Conservation (phyloP, 2,329 filamentous ascomycete genomes). For the Thelonectria olida region DNA sequence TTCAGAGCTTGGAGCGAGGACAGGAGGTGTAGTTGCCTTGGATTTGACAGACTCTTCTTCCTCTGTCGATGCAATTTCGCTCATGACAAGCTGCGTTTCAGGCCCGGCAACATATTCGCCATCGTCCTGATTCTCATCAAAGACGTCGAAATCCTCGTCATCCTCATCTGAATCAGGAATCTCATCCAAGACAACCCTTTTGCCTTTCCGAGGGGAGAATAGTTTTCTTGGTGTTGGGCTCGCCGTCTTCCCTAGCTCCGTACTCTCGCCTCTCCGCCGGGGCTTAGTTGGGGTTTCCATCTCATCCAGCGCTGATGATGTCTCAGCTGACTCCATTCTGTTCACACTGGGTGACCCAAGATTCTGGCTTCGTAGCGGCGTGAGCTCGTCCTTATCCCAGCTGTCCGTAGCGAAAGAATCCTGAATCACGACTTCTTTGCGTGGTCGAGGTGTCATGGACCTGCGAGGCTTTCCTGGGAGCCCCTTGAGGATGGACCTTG, state of each 20-base stretch:
- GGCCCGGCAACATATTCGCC: constrained; percentile 40
- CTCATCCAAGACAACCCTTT: constrained; percentile 48
- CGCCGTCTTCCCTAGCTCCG: constrained; percentile 29
- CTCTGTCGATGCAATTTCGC: constrained; percentile 43
- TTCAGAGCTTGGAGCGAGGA: constrained; percentile 20
- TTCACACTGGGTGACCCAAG: constrained; percentile 24
- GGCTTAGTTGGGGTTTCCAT: constrained; percentile 38
- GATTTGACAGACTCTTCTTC: constrained; percentile 22
- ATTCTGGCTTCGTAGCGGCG: constrained; percentile 30
- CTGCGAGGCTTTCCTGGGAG: constrained; percentile 34
- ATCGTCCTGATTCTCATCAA: constrained; percentile 23
- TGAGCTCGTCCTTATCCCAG: constrained; percentile 37
- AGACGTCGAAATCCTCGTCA: constrained; percentile 38
- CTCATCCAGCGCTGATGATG: constrained; percentile 34
- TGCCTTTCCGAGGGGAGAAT: constrained; percentile 29
- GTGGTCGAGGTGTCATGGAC: constrained; percentile 24
- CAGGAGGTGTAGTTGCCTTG: constrained; percentile 18
- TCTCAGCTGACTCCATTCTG: constrained; percentile 15
- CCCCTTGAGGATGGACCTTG: constrained; percentile 33
- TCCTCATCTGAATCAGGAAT: constrained; percentile 63
- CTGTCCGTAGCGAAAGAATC: constrained; percentile 56
- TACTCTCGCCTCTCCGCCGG: constrained; percentile 26
- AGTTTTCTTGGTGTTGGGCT: constrained; percentile 34
- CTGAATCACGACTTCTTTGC: constrained; percentile 50
- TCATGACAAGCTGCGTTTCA: constrained; percentile 48